Conservation (phyloP, 1,284 basidiomycete species). For the Phellinidium pouzarii region DNA sequence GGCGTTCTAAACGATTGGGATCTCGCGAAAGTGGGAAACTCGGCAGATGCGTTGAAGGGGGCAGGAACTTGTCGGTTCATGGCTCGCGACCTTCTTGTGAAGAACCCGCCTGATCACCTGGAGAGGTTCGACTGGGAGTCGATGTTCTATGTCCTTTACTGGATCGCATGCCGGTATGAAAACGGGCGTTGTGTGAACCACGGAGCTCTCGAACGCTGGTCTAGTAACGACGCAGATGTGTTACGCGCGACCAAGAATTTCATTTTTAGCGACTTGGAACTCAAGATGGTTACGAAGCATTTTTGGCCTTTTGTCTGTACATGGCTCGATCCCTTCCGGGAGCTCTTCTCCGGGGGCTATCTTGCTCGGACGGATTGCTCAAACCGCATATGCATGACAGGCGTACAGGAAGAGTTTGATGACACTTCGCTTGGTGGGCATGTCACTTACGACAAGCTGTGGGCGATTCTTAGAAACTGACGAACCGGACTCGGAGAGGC, state of each 20-base stretch:
- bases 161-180: not conserved
- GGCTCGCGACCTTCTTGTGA: not conserved
- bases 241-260: too few relatives aligned
- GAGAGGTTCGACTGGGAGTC: conserved; percentile 11
- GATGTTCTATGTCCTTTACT: conserved; percentile 5
- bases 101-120: not conserved
- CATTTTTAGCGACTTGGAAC: too few relatives aligned
- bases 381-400: too few relatives aligned
- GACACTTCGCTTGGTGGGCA: not conserved
- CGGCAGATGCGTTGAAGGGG: not conserved
- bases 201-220: not conserved
- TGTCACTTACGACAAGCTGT: conserved; percentile 5
- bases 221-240: too few relatives aligned
- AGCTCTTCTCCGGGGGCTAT: not conserved
- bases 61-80: conserved; percentile 9
- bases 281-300: not conserved
- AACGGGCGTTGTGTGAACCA: not conserved
- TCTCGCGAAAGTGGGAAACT: not conserved
- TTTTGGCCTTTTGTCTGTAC: not conserved
- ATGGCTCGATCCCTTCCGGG: not conserved
- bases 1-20: conserved; percentile 12
- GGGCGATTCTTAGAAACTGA: not conserved
- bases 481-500: too few relatives aligned
- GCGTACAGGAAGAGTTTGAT: not conserved
- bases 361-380: not conserved